Evolutionary conservation across 2,329 filamentous ascomycete species (phyloP), one percentile per base, ranked within the genome.

Genomic region (Periglandula ipomoeae): DNA sequence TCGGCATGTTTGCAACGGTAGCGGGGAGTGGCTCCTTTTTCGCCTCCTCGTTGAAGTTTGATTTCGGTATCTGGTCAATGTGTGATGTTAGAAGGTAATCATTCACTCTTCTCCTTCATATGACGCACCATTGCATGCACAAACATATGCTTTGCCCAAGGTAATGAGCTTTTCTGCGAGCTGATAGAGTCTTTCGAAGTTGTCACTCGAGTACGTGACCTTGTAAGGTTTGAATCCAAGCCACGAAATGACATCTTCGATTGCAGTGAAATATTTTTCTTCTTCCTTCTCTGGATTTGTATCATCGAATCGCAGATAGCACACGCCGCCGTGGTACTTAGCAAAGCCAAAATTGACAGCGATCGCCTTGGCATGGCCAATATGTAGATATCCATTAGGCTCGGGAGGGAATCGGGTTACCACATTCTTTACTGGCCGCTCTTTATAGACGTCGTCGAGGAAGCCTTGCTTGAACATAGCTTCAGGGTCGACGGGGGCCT

Each of bases 341-440:
- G 93, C 91, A 64, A 96, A 97, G 6, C 91, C 91, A 69, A 97
- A 97, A 69, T 97, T 96, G 66, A 97, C 82, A 0, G 89, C 85
- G 65, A 97, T 96, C 20, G 93, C 91, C 71, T 97, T 97, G 55
- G 86, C 87, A 64, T 97, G 93, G 19, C 91, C 91, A 57, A 97
- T 86, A 63, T 96, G 90, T 9, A 96, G 78, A 64, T 85, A 96
- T 48, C 91, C 93, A 65, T 97, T 97, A 43, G 93, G 93, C 68
- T 91, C 87, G 19, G 87, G 87, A 2, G 87, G 87, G 61, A 91
- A 90, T 56, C 86, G 81, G 4, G 85, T 89, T 44, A 84, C 67
- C 19, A 84, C 81, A 13, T 72, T 69, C 56, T 76, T 78, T 40
- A 73, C 70, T 2, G 82, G 82, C 44, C 81, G 75, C 65, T 85